Conservation (phyloP, 306 rosid species). For the Vachellia collinsii region DNA sequence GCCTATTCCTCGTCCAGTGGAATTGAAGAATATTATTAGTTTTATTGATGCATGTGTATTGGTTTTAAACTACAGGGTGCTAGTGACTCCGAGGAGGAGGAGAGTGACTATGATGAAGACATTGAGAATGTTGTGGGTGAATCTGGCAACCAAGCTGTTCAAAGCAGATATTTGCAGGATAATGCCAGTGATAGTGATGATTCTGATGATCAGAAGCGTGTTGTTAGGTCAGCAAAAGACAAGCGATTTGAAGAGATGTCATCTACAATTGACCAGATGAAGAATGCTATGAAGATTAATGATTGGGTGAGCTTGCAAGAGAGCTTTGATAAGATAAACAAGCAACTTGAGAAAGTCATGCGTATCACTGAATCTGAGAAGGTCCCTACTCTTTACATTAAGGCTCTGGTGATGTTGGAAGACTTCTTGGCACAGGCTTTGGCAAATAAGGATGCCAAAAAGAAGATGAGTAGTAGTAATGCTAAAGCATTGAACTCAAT, state of each 20-base stretch:
- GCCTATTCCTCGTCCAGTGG: neutral
- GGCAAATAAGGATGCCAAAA: slow-evolving; percentile 93
- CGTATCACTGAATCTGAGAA: slow-evolving; percentile 84
- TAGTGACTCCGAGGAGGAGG: slow-evolving; percentile 82
- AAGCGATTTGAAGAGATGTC: slow-evolving; percentile 91
- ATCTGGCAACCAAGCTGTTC: slow-evolving; percentile 22
- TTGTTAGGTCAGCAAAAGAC: slow-evolving; percentile 82
- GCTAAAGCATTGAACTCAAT: slow-evolving; percentile 97
- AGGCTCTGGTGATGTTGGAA: slow-evolving; percentile 90
- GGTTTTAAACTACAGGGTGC: slow-evolving; percentile 52
- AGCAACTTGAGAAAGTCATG: slow-evolving; percentile 97
- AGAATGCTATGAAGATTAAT: slow-evolving; percentile 94
- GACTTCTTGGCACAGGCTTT: slow-evolving; percentile 84
- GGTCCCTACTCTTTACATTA: slow-evolving; percentile 77
- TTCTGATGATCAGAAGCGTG: slow-evolving; percentile 65
- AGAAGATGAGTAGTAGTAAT: slow-evolving; percentile 98
- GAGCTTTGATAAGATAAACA: slow-evolving; percentile 88
- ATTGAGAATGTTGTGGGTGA: slow-evolving; percentile 49
- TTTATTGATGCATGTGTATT: neutral
- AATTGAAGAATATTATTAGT: neutral
- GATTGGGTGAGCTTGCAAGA: slow-evolving; percentile 99
- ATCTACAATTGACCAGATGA: slow-evolving; percentile 88
- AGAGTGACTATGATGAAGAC: slow-evolving; percentile 64
- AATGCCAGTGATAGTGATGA: slow-evolving; percentile 77
- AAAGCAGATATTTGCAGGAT: slow-evolving; percentile 46